Base-by-base conservation (phyloP, 768 basidiomycete species). In the Rhizopogon vinicolor region DNA sequence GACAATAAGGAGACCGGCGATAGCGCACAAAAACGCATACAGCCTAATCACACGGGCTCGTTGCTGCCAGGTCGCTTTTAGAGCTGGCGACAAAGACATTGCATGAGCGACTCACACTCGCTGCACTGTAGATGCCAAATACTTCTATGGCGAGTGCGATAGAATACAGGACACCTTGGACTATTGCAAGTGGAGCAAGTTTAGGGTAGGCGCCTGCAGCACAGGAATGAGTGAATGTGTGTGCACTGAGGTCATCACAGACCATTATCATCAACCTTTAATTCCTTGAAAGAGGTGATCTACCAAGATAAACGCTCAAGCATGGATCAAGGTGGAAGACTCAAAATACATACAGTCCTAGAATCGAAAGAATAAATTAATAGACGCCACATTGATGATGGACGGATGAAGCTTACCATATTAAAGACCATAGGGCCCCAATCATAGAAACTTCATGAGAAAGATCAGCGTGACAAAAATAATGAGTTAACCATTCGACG, bases 231-330 rank as follows among this genome's bases (percentile, higher is more conserved):
- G 44, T 37, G 22, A 48, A 28, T 18, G 16, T n/a, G 8, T 12
- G 3, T 6, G 40, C 3, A 41, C 7, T 13, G 10, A 33, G 22
- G 12, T 42, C 19, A 45, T 29, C 7, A 76, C 83, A 35, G 64
- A 88, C 87, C 71, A 7, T 62, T 59, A 31, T 76, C 65, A 50
- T 80, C 83, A 18, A 78, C 65, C 4, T 67, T 65, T 50, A 80
- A 78, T 58, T 77, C 78, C 59, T 78, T 76, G 68, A 87, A 88
- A 59, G 78, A 79, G n/a, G 79, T 74, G 60, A 89, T 78, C 87
- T 88, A 51, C 28, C 28, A 40, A 45, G 42, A 51, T 2, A 43
- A 46, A 7, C 18, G 16, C 14, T 58, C n/a, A 14, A 16, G n/a
- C 18, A 19, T 7, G 42, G 25, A 39, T 14, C 16, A 14, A 45